Evolutionary conservation across 2,329 filamentous ascomycete genomes (phyloP), one percentile per base, ranked within the genome.

Genomic region (Diaporthe batatas): DNA sequence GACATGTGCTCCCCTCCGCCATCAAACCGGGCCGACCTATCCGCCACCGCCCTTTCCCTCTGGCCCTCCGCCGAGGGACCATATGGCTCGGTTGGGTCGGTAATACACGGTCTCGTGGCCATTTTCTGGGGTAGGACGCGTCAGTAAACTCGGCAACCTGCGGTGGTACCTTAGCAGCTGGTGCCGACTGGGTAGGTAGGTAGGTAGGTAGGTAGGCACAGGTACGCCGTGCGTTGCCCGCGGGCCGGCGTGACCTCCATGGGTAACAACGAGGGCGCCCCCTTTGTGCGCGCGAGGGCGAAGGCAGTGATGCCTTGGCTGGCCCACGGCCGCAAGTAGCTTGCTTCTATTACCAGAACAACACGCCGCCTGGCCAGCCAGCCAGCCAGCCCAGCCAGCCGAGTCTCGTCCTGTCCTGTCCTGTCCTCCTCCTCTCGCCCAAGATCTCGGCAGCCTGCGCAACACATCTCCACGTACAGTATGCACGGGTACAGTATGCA

Each of bases 11-110:
- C 42, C 32, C 4, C 25, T 42, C 29, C 44, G 62, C 62, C 44
- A 65, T 65, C 44, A 51, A 36, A 34, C 62, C 62, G 44, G 62
- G 21, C 62, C 62, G 62, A 65, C 62, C 62, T 65, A 53, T 51
- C 62, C 62, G 62, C 59, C 62, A 65, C 62, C 62, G 62, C 62
- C 32, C 21, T 65, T 65, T 51, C 44, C 49, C 44, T 65, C 29
- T 29, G 29, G 29, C 29, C 44, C 62, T 65, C 62, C 62, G 62
- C 62, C 59, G 44, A 65, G 16, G 29, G 25, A 5, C 29, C 42
- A 47, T 8, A 44, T 25, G 44, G 21, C 5, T 29, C 29, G 29
- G 29, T 5, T 29, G 29, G 29, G 29, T 29, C 29, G 29, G n/a
- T 36, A 36, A 21, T 51, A 23, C 32, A 36, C 44, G 62, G 62